A percentile compares a stretch with the other conserved stretches of the same genome.
phyloP scores from a whole-genome alignment of 148 eudicot genomes.

The Pharnaceum exiguum region DNA sequence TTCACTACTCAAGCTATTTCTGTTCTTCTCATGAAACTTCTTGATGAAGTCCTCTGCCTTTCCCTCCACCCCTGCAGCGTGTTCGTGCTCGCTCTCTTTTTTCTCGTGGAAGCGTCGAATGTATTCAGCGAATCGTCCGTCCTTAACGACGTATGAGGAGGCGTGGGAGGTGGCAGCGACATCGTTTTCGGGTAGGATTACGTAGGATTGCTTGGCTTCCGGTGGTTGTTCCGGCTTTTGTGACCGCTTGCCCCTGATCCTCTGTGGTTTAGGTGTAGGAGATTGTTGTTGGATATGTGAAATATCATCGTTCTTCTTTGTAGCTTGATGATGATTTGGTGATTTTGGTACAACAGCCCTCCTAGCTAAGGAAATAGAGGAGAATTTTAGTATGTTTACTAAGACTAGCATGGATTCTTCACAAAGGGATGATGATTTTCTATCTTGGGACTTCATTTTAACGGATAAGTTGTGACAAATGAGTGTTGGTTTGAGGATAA shows the following conservation, averaged over 20 bases:
- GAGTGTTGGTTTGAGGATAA: too few species aligned
- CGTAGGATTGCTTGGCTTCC: constrained; percentile 23
- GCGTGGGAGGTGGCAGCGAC: constrained; percentile 3
- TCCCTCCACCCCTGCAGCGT: constrained; percentile 33
- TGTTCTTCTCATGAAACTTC: constrained; percentile 46
- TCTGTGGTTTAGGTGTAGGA: constrained; percentile 1
- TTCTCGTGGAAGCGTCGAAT: constrained; percentile 41
- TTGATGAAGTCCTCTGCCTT: constrained; percentile 38
- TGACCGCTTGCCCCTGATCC: constrained; percentile 27
- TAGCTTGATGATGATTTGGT: neutral
- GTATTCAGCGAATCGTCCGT: constrained; percentile 30
- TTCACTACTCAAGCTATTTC: constrained; percentile 32
- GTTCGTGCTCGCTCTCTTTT: constrained; percentile 25
- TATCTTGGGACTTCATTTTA: constrained; percentile 19
- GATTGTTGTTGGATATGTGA: neutral
- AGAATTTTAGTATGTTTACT: constrained; percentile 39
- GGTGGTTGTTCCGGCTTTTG: constrained; percentile 27
- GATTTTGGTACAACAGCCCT: constrained; percentile 17
- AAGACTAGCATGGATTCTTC: constrained; percentile 53
- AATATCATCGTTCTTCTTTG: neutral
- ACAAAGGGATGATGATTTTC: constrained; percentile 42
- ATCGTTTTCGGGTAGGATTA: constrained; percentile 28
- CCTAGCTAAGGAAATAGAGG: constrained; percentile 42
- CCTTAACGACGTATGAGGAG: constrained; percentile 1
- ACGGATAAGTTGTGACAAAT: too few species aligned